Conservation (phyloP, 2,329 filamentous ascomycete genomes). For the Xylaria sp. region DNA sequence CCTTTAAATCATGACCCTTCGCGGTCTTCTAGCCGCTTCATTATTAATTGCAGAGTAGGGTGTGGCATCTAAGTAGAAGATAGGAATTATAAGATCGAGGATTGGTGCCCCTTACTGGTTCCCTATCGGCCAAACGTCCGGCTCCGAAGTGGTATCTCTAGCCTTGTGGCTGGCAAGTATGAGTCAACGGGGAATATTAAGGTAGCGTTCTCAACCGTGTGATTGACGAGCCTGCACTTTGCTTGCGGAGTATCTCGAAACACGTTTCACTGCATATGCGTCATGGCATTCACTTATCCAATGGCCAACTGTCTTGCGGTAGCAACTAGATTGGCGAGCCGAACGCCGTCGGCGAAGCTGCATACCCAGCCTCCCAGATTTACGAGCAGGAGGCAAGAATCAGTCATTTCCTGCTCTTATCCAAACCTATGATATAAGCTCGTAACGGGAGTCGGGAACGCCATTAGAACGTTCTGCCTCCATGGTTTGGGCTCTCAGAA, state of each 20-base stretch:
- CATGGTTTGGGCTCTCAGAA: not conserved
- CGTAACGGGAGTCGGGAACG: not conserved
- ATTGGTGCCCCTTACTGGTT: too few relatives aligned
- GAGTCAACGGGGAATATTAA: not conserved
- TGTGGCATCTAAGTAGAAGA: not conserved
- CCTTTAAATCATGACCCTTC: too few relatives aligned
- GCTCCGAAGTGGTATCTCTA: not conserved
- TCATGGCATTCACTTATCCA: conserved; percentile 6
- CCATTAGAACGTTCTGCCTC: not conserved
- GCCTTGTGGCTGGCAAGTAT: not conserved
- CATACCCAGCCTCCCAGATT: not conserved
- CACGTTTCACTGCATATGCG: conserved; percentile 7
- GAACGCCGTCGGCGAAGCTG: conserved; percentile 7
- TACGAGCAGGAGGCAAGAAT: not conserved
- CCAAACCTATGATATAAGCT: not conserved
- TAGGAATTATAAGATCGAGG: too few relatives aligned
- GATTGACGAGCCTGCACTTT: not conserved
- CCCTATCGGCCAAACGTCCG: not conserved
- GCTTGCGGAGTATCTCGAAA: conserved; percentile 1
- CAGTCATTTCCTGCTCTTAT: not conserved
- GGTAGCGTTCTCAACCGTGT: not conserved
- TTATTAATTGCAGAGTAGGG: too few relatives aligned
- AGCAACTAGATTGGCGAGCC: not conserved
- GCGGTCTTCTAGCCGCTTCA: too few relatives aligned
- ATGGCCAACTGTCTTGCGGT: conserved; percentile 15